Conservation (phyloP, 2,329 filamentous ascomycete species). For the Aspergillus tanneri region DNA sequence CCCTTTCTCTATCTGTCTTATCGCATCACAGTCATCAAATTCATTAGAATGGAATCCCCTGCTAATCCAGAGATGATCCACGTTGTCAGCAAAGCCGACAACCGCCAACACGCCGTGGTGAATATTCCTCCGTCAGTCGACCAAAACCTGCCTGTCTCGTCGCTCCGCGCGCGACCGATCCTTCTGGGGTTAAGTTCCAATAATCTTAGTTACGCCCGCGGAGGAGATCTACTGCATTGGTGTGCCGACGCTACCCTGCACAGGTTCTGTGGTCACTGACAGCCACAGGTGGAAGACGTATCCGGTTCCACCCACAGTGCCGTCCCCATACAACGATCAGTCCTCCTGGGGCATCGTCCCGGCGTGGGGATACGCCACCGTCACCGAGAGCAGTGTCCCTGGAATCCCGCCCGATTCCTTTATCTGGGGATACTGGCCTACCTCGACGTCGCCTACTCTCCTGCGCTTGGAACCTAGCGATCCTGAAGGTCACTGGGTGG, state of each 20-base stretch:
- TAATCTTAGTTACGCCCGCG: conserved; percentile 21
- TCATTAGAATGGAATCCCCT: too few species aligned
- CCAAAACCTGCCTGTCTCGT: conserved; percentile 10
- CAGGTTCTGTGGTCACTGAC: not conserved
- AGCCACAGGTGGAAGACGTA: conserved; percentile 44
- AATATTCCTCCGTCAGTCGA: not conserved
- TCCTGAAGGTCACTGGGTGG: conserved; percentile 33
- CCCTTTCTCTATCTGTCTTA: too few species aligned
- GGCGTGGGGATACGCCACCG: conserved; percentile 50
- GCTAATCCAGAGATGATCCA: too few species aligned
- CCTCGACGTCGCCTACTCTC: conserved; percentile 33
- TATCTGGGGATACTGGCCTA: conserved; percentile 48
- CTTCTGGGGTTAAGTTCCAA: conserved; percentile 16
- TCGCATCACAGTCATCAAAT: too few species aligned
- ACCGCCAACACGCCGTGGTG: conserved; percentile 7
- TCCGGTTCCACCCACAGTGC: conserved; percentile 37
- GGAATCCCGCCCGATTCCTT: conserved; percentile 33
- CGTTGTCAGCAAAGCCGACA: conserved; percentile 10
- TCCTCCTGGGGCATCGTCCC: conserved; percentile 47
- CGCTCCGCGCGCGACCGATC: conserved; percentile 12
- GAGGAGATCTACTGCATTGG: conserved; percentile 12
- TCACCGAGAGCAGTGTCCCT: conserved; percentile 42
- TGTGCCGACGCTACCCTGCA: not conserved
- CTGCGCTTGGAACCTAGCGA: conserved; percentile 34
- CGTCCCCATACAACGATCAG: conserved; percentile 32